Conservation (phyloP, 1,139 yeast genomes). For the Geotrichum restrictum region DNA sequence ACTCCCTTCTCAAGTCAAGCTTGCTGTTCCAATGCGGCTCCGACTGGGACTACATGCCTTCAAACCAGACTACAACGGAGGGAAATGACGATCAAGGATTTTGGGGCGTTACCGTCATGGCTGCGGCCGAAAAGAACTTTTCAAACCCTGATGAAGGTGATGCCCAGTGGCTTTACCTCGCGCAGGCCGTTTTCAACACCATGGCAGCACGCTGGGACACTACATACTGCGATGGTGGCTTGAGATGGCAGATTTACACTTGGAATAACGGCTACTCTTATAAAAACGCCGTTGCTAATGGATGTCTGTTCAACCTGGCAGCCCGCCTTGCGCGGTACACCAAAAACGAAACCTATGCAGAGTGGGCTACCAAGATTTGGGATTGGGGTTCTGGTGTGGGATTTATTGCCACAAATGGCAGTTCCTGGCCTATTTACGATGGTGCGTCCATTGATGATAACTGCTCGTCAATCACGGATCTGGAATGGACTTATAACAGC, state of each 20-base stretch:
- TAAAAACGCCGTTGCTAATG: conserved; percentile 86
- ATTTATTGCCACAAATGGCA: conserved; percentile 47
- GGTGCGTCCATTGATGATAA: conserved; percentile 64
- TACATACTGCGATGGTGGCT: conserved; percentile 73
- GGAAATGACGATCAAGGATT: conserved; percentile 93
- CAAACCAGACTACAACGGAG: conserved; percentile 69
- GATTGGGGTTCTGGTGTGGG: conserved; percentile 72
- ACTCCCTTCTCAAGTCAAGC: conserved; percentile 53
- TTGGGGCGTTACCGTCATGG: conserved; percentile 83
- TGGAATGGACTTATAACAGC: conserved; percentile 85
- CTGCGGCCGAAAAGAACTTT: conserved; percentile 78
- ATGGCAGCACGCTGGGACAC: conserved; percentile 88
- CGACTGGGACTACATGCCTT: conserved; percentile 66
- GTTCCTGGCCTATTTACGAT: conserved; percentile 55
- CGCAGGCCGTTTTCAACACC: conserved; percentile 82
- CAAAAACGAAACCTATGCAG: conserved; percentile 61
- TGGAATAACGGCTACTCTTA: conserved; percentile 94
- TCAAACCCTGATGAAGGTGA: conserved; percentile 52
- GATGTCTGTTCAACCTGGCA: conserved; percentile 82
- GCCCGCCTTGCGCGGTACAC: conserved; percentile 86
- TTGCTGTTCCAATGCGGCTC: conserved; percentile 63
- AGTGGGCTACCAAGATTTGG: conserved; percentile 75
- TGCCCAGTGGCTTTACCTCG: conserved; percentile 66
- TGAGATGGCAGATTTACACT: conserved; percentile 93
- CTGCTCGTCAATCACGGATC: conserved; percentile 56